These are phyloP conservation scores for Candida tammaniensis DNA, from an alignment of 805 yeast genomes.

Conservation along the genomic window DNA sequence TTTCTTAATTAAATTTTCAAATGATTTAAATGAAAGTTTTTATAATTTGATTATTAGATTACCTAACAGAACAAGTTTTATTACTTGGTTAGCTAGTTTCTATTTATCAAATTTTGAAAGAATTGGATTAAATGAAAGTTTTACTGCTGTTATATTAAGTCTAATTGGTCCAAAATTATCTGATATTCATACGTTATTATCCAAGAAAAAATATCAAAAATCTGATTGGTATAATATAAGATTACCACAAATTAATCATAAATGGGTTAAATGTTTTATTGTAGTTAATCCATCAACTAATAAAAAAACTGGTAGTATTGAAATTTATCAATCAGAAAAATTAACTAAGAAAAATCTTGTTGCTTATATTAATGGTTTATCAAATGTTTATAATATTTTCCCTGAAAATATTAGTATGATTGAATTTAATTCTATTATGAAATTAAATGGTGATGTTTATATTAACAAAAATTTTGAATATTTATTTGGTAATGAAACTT, in stretches of 20 bases:
- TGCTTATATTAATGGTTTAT: slow-evolving; percentile 44
- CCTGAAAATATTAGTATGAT: slow-evolving; percentile 58
- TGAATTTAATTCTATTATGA: slow-evolving; percentile 55
- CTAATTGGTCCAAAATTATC: slow-evolving; percentile 54
- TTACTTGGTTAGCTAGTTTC: slow-evolving; percentile 47
- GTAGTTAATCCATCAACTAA: slow-evolving; percentile 46
- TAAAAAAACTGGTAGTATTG: slow-evolving; percentile 50
- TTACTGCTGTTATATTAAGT: slow-evolving; percentile 62
- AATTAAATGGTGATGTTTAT: slow-evolving; percentile 52
- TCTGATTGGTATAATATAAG: slow-evolving; percentile 64
- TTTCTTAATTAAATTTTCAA: slow-evolving; percentile 11
- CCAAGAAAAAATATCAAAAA: slow-evolving; percentile 43
- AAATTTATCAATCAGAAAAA: slow-evolving; percentile 50
- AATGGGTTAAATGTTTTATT: slow-evolving; percentile 57
- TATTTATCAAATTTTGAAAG: slow-evolving; percentile 56
- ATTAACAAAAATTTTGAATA: slow-evolving; percentile 41
- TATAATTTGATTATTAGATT: slow-evolving; percentile 25
- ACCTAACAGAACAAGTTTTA: slow-evolving; percentile 18
- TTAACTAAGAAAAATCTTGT: slow-evolving; percentile 50
- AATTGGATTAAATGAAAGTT: slow-evolving; percentile 56
- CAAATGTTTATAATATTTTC: slow-evolving; percentile 52
- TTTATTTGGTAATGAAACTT: slow-evolving; percentile 19
- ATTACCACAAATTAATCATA: slow-evolving; percentile 54
- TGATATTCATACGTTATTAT: slow-evolving; percentile 57
- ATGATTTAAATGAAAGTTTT: slow-evolving; percentile 14